Evolutionary conservation across 176 grass and related monocot species (phyloP).

Genomic region (Raddia guianensis): DNA sequence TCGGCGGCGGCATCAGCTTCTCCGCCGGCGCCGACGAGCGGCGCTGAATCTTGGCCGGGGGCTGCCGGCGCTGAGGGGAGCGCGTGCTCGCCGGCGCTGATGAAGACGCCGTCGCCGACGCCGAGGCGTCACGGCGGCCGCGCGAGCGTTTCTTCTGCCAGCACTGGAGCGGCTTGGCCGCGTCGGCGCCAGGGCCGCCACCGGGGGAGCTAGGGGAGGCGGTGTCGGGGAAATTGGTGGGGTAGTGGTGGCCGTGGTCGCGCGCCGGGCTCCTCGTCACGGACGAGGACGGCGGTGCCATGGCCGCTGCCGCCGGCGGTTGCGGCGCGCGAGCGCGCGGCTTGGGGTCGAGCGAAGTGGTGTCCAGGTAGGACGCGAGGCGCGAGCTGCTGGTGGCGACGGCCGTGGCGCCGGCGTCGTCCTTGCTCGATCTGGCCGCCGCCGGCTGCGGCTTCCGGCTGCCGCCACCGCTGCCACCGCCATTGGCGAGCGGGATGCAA

Average conservation of each 20-base stretch:
- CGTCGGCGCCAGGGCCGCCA: background rate
- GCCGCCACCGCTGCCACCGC: background rate
- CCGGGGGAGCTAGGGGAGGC: background rate
- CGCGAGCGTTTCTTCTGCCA: constrained; percentile 77
- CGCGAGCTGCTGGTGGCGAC: constrained; percentile 33
- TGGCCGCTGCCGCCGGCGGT: background rate
- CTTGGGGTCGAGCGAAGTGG: constrained; percentile 36
- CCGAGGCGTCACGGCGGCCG: constrained; percentile 49
- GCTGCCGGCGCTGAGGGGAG: constrained; percentile 32
- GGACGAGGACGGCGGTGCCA: constrained; percentile 20
- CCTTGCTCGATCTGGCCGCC: constrained; percentile 48
- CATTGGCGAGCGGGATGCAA: constrained; percentile 48
- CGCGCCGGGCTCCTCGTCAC: constrained; percentile 19
- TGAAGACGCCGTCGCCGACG: background rate
- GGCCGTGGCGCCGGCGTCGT: constrained; percentile 21
- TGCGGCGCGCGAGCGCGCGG: constrained; percentile 33
- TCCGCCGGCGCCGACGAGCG: constrained; percentile 53
- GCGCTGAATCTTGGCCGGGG: constrained; percentile 47
- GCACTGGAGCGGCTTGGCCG: constrained; percentile 61
- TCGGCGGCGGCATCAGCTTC: constrained; percentile 68
- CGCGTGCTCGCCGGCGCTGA: background rate
- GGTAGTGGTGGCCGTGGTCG: constrained; percentile 19
- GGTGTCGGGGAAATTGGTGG: constrained; percentile 21
- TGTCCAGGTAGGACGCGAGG: constrained; percentile 33
- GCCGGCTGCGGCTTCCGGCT: constrained; percentile 26